Percentiles rank a stretch among this genome's conserved stretches.
Conservation (phyloP, 139 green algal species). For the Zygnema cylindricum region DNA sequence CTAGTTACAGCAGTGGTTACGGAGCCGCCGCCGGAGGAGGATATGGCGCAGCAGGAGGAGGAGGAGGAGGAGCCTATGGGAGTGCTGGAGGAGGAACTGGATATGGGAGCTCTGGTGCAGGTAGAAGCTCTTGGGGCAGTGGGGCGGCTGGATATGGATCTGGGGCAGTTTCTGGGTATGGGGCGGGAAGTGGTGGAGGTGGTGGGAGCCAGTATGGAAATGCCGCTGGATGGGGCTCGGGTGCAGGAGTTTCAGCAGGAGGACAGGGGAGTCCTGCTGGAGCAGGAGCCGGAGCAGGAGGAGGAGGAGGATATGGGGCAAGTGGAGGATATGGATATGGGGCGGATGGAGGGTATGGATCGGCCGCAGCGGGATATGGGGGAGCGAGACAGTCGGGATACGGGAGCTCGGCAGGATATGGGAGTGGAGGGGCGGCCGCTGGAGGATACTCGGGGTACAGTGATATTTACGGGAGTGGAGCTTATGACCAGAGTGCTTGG, state of each 20-base stretch:
- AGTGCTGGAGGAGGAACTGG: background rate
- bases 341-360: conserved; percentile 23
- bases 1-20: conserved; percentile 20
- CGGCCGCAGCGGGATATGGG: conserved; percentile 12
- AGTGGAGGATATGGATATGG: conserved; percentile 28
- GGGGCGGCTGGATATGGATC: conserved; percentile 12
- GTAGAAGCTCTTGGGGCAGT: background rate
- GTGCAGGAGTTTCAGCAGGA: background rate
- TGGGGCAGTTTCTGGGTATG: conserved; percentile 11
- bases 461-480: conserved; percentile 31
- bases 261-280: background rate
- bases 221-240: conserved; percentile 10
- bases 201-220: conserved; percentile 9
- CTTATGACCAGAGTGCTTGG: conserved; percentile 21
- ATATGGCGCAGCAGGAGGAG: conserved; percentile 25
- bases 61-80: too few relatives aligned
- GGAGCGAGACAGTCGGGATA: background rate
- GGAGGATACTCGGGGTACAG: conserved; percentile 9
- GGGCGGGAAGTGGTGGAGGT: background rate
- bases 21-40: background rate
- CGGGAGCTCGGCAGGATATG: conserved; percentile 23
- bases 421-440: conserved; percentile 1
- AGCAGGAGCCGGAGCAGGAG: background rate
- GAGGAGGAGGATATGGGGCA: conserved; percentile 26
- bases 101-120: background rate